These are phyloP conservation scores for Lipomyces starkeyi DNA, from an alignment of 805 yeast genomes.

Conservation along the genomic window DNA sequence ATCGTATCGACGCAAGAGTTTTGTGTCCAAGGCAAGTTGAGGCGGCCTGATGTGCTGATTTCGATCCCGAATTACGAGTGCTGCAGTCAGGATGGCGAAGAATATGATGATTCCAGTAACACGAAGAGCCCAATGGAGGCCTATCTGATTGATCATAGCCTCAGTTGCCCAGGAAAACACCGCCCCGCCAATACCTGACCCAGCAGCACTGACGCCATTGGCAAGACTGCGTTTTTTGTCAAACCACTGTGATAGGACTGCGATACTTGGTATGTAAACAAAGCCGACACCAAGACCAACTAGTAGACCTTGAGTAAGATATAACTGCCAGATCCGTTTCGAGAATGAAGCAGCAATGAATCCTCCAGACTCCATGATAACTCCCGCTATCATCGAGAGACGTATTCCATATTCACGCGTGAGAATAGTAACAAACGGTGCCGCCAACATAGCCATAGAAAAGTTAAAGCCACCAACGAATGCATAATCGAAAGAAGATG, in stretches of 20 bases:
- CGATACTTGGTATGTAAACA: constrained; percentile 53
- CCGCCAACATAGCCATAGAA: constrained; percentile 11
- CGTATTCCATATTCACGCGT: background rate
- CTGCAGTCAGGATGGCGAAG: constrained; percentile 21
- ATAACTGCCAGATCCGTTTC: constrained; percentile 52
- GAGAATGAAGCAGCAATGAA: constrained; percentile 1
- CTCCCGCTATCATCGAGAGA: background rate
- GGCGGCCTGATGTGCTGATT: background rate
- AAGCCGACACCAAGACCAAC: constrained; percentile 54
- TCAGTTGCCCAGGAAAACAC: constrained; percentile 57
- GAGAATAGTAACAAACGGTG: constrained; percentile 9
- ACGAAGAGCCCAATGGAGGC: constrained; percentile 61
- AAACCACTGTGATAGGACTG: constrained; percentile 56
- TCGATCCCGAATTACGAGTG: constrained; percentile 4
- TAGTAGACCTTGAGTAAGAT: constrained; percentile 59
- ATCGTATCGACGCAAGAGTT: constrained; percentile 3
- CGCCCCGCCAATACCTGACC: constrained; percentile 60
- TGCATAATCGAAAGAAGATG: constrained; percentile 10
- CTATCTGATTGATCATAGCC: constrained; percentile 51
- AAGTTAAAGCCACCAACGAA: constrained; percentile 10
- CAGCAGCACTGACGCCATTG: constrained; percentile 55
- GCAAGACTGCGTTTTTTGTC: constrained; percentile 50
- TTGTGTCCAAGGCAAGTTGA: constrained; percentile 6
- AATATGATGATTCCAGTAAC: constrained; percentile 54
- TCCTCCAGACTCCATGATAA: constrained; percentile 3